Evolutionary conservation across 257 asterid species (phyloP), one percentile per base, ranked within the genome.

Genomic region (Sherardia arvensis): DNA sequence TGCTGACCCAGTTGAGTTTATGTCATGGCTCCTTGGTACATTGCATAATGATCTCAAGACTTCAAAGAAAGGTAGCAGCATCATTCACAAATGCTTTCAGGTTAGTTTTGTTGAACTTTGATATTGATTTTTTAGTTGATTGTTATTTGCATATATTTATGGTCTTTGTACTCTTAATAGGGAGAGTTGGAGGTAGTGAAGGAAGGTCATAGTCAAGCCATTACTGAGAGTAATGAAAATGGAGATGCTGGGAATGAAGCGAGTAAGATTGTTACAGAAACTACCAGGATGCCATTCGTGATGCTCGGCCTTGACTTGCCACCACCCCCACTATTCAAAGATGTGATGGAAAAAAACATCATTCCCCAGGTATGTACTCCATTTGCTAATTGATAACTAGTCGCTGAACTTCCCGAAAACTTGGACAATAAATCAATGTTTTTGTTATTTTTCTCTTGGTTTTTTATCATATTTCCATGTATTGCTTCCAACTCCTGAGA

Each of bases 271-370:
- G 53, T 25, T 65, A 60, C 59, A 70, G 91, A 92, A 67, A 79
- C 83, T 34, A 89, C 90, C 79, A 89, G 76, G 74, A 87, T 85
- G 97, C 85, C 87, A 29, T 90, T 89, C 76, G 53, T 92, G 66
- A 92, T 92, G 99, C 99, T 92, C 64, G 99, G 97, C 34, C 70
- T 92, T 67, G 99, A 90, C 80, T 85, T 92, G 85, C 99, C 97
- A 6, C 99, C 97, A 14, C 99, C 99, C 8, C 99, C 99, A 4
- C 85, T 92, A 61, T 92, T 87, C 73, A 77, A 87, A 82, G 97
- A 89, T 76, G 80, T 92, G 29, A 87, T 92, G 97, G 99, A 92
- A 81, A 92, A 89, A 74, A 92, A 89, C 71, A 92, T 89, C 64
- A 92, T 92, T 56, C 99, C 99, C n/a, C 99, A 89, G 96, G 97